Evolutionary conservation across 225 moss, liverwort and hornwort genomes (phyloP), one percentile per base, ranked within the genome.

Genomic region (Climacium dendroides): DNA sequence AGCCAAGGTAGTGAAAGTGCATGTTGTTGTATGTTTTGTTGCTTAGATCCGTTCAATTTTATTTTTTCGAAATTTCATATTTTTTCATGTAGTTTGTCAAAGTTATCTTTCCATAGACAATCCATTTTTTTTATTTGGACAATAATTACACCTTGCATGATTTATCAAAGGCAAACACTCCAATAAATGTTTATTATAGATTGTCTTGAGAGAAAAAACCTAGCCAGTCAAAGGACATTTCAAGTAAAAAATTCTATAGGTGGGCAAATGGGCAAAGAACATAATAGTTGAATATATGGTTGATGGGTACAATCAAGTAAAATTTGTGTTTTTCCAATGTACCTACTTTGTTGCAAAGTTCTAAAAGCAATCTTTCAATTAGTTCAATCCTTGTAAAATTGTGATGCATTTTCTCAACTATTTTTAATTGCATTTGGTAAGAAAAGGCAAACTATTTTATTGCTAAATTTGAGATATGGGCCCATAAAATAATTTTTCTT

Each of bases 181-280:
- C 10, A n/a, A 20, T 6, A 35, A n/a, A 37, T 66, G 37, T 10
- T 22, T 7, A n/a, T 0, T 22, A 1, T 0, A 0, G 2, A 66
- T 66, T 66, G n/a, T 37, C 19, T 19, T 35, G 35, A 18, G 19
- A 35, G 8, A 34, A 3, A 35, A 37, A 37, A 13, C 12, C 6
- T 37, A 37, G 7, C 11, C n/a, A 37, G 7, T 37, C 22, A 66
- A 22, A 22, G 37, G 22, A 22, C 22, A 37, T 66, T 2, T 2
- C 4, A 6, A 65, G 3, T 18, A 19, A 12, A 22, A 11, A n/a
- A n/a, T 11, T 66, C 12, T 1, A 37, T 22, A 0, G 22, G 7
- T 22, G 1, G n/a, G 5, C 19, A 11, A n/a, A 20, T 3, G 1
- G n/a, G 4, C 2, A 37, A 37, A 13, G 10, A 13, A 2, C 0